Conservation (phyloP, 495 filamentous ascomycete species). For the Podospora bellae-mahoneyi region DNA sequence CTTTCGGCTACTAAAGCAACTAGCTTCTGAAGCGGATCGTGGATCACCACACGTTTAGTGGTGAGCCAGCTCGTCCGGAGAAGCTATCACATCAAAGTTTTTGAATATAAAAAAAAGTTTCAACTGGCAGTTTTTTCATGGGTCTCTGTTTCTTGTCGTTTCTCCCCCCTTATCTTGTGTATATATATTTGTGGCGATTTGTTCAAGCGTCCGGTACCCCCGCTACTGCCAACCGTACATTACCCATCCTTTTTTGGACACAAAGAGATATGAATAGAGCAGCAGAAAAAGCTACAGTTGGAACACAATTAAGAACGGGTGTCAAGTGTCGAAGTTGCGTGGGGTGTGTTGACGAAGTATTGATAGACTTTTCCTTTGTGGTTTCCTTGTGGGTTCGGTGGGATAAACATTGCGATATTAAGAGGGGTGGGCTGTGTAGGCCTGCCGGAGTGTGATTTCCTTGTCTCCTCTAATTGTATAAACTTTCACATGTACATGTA, state of each 20-base stretch:
- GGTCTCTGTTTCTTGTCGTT: conserved; percentile 1
- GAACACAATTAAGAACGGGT: not conserved
- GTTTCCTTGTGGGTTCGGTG: not conserved
- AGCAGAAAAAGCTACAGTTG: not conserved
- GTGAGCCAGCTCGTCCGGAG: not conserved
- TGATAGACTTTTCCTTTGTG: not conserved
- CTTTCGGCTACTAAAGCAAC: conserved; percentile 47
- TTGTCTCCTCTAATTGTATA: not conserved
- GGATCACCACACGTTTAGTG: not conserved
- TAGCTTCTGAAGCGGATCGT: not conserved
- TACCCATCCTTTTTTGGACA: not conserved
- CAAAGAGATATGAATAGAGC: not conserved
- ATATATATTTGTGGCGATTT: conserved; percentile 6
- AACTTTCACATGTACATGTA: not conserved
- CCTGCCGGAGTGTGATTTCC: not conserved
- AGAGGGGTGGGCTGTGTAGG: not conserved
- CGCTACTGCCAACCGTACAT: not conserved
- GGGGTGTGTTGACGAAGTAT: not conserved
- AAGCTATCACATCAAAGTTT: conserved; percentile 3
- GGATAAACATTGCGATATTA: not conserved
- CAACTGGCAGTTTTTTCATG: conserved; percentile 6
- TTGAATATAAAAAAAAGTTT: conserved; percentile 10
- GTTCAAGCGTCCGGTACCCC: not conserved
- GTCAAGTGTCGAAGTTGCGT: not conserved
- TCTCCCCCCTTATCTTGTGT: not conserved